Conservation (phyloP, 257 asterid species). For the Ligustrum vulgare region DNA sequence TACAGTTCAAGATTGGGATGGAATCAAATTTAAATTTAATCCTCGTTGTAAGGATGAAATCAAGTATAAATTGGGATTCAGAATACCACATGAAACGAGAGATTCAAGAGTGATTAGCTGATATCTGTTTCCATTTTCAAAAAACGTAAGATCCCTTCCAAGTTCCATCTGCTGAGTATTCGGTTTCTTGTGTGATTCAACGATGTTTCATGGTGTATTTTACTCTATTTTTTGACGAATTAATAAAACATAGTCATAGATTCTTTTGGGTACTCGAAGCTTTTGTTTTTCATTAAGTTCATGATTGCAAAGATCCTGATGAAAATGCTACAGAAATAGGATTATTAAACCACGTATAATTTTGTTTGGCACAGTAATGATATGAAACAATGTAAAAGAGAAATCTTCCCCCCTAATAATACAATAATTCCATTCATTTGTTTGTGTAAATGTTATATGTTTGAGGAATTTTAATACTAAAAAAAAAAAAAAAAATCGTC, state of each 20-base stretch:
- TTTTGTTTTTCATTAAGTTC: background rate
- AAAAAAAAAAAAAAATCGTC: background rate
- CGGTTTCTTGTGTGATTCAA: background rate
- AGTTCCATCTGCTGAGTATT: background rate
- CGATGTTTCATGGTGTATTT: too few relatives aligned
- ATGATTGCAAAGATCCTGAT: background rate
- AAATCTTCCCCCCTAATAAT: too few relatives aligned
- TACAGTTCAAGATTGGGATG: too few relatives aligned
- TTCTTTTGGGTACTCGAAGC: background rate
- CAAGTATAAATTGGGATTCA: too few relatives aligned
- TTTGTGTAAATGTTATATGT: background rate
- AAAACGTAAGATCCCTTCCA: background rate
- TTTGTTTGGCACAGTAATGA: background rate
- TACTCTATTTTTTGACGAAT: background rate
- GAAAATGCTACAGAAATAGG: background rate
- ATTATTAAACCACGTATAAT: background rate
- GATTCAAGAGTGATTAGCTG: background rate
- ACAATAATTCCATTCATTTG: background rate
- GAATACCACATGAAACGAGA: too few relatives aligned
- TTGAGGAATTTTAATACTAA: too few relatives aligned
- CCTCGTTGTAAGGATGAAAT: too few relatives aligned
- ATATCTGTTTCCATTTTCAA: background rate
- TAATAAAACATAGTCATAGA: background rate
- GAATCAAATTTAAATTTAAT: too few relatives aligned
- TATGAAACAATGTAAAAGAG: background rate